Evolutionary conservation across 1,139 yeast species (phyloP), one percentile per base, ranked within the genome.

Genomic region (Candida buenavistaensis): DNA sequence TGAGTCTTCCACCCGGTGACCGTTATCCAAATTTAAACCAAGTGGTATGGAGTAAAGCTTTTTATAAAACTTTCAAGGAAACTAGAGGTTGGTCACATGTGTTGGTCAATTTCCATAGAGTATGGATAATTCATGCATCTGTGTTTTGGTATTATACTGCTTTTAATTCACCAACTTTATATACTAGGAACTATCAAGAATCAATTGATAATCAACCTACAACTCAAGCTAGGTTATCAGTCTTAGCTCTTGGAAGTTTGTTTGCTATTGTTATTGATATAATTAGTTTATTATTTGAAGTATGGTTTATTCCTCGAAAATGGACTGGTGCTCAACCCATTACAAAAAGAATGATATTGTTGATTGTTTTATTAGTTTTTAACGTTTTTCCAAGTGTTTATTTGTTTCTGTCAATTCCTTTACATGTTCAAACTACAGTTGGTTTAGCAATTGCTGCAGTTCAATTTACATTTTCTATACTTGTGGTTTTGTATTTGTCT

Each of bases 131-230:
- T 35, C 87, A 80, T 48, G 52, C 78, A 19, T 62, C 78, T 0
- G 57, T 72, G 38, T 80, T 78, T 46, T 80, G 85, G 86, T 70
- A 74, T 35, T 80, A 71, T 47, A 75, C 81, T 0, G 50, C 74
- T 32, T 69, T 64, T 45, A 78, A 79, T 47, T 62, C 80, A 1
- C 75, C 78, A 4, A 68, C 80, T 0, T 54, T 80, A 21, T 80
- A 76, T 50, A 78, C 82, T 0, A 48, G 50, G n/a, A 53, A 66
- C 32, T 79, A 78, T 44, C 59, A 56, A 21, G 72, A 68, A 23
- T 47, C 57, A 0, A 39, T 59, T 23, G 68, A 78, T 46, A 77
- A 73, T 45, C 66, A 64, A 31, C 84, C 85, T 0, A 62, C 79
- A 2, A 34, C 52, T 1, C 72, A 73, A 35, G 61, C 71, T 0